Base-by-base conservation (phyloP, 2,329 filamentous ascomycete species). In the Fusarium transvaalense region DNA sequence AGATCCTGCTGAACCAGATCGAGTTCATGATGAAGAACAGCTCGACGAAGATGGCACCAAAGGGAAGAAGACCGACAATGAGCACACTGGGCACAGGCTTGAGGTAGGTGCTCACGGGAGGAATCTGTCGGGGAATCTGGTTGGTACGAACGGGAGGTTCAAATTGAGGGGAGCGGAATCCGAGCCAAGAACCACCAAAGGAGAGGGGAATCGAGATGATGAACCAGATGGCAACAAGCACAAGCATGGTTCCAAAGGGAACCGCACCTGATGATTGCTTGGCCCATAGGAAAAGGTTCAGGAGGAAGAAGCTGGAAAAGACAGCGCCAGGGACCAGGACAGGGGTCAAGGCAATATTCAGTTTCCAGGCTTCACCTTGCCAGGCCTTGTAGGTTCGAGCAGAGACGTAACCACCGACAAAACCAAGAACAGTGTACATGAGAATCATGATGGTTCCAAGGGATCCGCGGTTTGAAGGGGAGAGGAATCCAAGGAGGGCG, bases 21-120 rank as follows among this genome's bases (percentile, higher is more conserved):
- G 93, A 97, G 82, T 91, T 97, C 93, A 99, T 97, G 83, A 99
- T 97, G 81, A 98, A 98, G 86, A 97, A 98, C 4, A 99, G 89
- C 82, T 99, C 96, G 46, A 98, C 94, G 71, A 98, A 97, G 77
- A 99, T 98, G 66, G 96, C 95, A 46, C 92, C 94, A 75, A 99
- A 99, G 0, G 96, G 96, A 27, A 98, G 85, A 51, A 98, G 90
- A 53, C 96, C 96, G 25, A 97, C 95, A 23, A 98, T 86, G 17
- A 97, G 86, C 87, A 97, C 95, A 69, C 92, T 97, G 2, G 96
- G 96, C 10, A 97, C 82, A 0, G 93, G 92, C 65, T 91, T 91
- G 48, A 98, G 89, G 75, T 97, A 97, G 10, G 91, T 93, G 4
- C 88, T 89, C 46, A 89, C 87, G 0, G 92, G 93, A 13, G 96